These are phyloP conservation scores for Dothidotthia symphoricarpi DNA, from an alignment of 2,329 filamentous ascomycete species.

Conservation along the genomic window DNA sequence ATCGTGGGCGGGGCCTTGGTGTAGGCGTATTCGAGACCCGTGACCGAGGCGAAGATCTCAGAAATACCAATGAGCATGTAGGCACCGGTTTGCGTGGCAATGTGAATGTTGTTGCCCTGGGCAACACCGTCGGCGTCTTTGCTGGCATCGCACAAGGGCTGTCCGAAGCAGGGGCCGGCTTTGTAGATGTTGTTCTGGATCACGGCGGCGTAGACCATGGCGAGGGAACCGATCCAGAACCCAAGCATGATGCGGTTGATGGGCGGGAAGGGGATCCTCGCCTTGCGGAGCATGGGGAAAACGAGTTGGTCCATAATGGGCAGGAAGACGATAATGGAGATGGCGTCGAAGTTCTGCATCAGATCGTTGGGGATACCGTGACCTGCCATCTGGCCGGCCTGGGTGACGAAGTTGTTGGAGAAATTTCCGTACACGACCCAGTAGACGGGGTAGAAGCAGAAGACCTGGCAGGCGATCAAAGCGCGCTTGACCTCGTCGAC, in stretches of 20 bases:
- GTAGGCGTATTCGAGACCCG: conserved; percentile 50
- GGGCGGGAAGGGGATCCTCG: conserved; percentile 47
- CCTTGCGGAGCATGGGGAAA: conserved; percentile 45
- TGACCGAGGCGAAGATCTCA: conserved; percentile 51
- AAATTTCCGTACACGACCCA: conserved; percentile 47
- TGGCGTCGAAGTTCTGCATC: conserved; percentile 51
- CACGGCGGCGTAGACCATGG: conserved; percentile 57
- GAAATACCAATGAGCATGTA: conserved; percentile 51
- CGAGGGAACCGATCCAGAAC: conserved; percentile 53
- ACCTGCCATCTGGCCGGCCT: conserved; percentile 45
- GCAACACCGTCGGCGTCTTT: conserved; percentile 26
- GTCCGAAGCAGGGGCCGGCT: conserved; percentile 53
- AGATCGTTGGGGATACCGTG: conserved; percentile 51
- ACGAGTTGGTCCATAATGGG: conserved; percentile 46
- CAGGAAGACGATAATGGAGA: conserved; percentile 49
- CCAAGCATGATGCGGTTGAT: conserved; percentile 56
- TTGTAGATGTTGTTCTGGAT: conserved; percentile 60
- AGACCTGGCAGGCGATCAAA: conserved; percentile 66
- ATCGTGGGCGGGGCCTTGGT: conserved; percentile 50
- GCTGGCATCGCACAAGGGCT: conserved; percentile 38
- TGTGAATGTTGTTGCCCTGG: conserved; percentile 45
- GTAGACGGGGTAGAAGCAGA: conserved; percentile 52
- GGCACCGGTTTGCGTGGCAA: conserved; percentile 48
- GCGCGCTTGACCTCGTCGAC: conserved; percentile 70
- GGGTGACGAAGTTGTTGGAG: conserved; percentile 49